Percentiles rank a stretch among this genome's conserved stretches.
Conservation (phyloP, 2,329 filamentous ascomycete genomes). For the Harringtonia lauricola region DNA sequence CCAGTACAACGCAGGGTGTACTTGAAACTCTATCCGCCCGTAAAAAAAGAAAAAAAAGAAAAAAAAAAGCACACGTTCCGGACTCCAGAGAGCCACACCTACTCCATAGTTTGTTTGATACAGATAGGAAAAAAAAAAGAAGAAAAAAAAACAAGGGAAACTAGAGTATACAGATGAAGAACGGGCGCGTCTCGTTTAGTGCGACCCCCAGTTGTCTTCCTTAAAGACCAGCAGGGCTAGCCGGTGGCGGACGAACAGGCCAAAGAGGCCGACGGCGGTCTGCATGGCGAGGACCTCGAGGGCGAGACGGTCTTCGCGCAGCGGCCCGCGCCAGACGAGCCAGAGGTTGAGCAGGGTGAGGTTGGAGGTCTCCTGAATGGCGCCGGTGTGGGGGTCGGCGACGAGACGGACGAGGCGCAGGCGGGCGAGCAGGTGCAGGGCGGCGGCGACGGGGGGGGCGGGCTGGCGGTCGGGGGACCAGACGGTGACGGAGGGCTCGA, state of each 20-base stretch:
- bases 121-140: no score
- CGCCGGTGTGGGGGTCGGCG: slow-evolving; percentile 55
- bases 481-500: slow-evolving; percentile 76
- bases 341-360: slow-evolving; percentile 91
- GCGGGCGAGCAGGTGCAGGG: slow-evolving; percentile 56
- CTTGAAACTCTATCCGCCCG: no score
- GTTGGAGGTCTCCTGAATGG: slow-evolving; percentile 73
- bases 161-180: no score
- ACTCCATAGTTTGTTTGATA: no score
- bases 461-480: slow-evolving; percentile 63
- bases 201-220: slow-evolving; percentile 65
- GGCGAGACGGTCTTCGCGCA: slow-evolving; percentile 76
- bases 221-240: slow-evolving; percentile 83
- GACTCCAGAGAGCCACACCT: no score
- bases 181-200: no score
- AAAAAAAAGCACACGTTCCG: no score
- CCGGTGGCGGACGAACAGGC: slow-evolving; percentile 74
- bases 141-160: no score
- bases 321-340: slow-evolving; percentile 88
- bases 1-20: no score
- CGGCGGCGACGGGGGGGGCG: slow-evolving; percentile 46
- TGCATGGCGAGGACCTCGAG: slow-evolving; percentile 74
- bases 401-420: slow-evolving; percentile 59
- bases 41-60: no score
- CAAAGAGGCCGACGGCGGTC: slow-evolving; percentile 62